Percentiles rank a stretch among this genome's conserved stretches.
These are phyloP conservation scores for Bodo saltans DNA, from an alignment of 78 protist genomes.

Conservation along the genomic window DNA sequence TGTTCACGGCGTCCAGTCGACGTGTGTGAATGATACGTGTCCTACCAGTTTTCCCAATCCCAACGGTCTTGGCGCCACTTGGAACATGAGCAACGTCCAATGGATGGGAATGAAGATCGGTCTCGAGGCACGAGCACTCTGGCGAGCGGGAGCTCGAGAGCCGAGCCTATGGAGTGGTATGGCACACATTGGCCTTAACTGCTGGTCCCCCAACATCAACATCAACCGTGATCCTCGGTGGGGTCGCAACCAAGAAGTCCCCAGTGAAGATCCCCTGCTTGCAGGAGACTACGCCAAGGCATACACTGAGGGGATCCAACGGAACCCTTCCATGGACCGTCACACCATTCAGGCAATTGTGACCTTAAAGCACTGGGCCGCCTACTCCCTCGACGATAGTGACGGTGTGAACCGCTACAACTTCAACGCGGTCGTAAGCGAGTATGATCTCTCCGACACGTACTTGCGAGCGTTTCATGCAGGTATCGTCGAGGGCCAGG, in stretches of 20 bases:
- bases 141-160: conserved; percentile 19
- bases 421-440: conserved; percentile 34
- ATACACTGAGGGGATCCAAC: conserved; percentile 11
- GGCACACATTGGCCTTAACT: conserved; percentile 14
- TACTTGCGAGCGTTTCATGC: conserved; percentile 36
- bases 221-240: conserved; percentile 57
- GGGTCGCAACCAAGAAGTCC: conserved; percentile 52
- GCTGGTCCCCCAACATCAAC: conserved; percentile 53
- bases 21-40: conserved; percentile 11
- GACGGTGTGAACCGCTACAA: conserved; percentile 16
- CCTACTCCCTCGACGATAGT: conserved; percentile 36
- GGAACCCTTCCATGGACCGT: conserved; percentile 27
- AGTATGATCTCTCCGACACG: conserved; percentile 16
- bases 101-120: conserved; percentile 26
- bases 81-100: background rate
- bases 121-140: conserved; percentile 35
- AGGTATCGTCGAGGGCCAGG: conserved; percentile 2
- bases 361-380: conserved; percentile 35
- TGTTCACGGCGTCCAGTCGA: conserved; percentile 26
- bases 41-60: conserved; percentile 40
- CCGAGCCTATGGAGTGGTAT: background rate
- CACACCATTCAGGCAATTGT: conserved; percentile 1
- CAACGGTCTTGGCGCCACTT: conserved; percentile 25
- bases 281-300: conserved; percentile 4
- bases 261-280: conserved; percentile 53